Percentiles rank a stretch among this genome's conserved stretches.
These are phyloP conservation scores for Neurospora pannonica DNA, from an alignment of 495 filamentous ascomycete genomes.

Conservation along the genomic window DNA sequence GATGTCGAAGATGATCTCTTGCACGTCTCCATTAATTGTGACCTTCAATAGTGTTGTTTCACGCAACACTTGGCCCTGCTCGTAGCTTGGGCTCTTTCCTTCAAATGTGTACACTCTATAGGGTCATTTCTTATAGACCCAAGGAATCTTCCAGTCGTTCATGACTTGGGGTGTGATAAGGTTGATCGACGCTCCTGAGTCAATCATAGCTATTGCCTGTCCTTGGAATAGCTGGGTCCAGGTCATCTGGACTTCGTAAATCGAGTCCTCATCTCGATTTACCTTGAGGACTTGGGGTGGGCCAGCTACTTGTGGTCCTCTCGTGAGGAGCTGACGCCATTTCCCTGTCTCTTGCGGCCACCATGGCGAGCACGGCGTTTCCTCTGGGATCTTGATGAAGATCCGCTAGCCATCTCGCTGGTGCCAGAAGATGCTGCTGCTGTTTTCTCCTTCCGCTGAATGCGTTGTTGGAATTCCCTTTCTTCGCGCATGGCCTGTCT, in stretches of 20 bases:
- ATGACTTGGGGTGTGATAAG: not conserved
- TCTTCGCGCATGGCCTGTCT: too few species aligned
- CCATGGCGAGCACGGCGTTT: too few species aligned
- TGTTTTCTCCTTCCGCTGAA: too few species aligned
- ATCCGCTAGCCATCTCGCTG: too few species aligned
- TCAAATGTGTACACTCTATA: not conserved
- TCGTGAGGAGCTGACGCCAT: not conserved
- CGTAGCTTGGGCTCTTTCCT: not conserved
- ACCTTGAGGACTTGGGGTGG: not conserved
- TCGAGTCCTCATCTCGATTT: not conserved
- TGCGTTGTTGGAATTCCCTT: too few species aligned
- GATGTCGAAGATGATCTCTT: not conserved
- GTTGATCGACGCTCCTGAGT: not conserved
- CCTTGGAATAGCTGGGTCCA: not conserved
- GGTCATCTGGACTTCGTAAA: rapidly evolving
- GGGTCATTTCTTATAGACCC: not conserved
- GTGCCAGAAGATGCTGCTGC: too few species aligned
- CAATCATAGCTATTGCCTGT: not conserved
- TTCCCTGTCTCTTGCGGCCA: not conserved
- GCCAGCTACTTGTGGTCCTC: not conserved
- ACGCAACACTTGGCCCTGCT: rapidly evolving
- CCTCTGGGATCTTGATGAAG: too few species aligned
- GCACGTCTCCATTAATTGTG: rapidly evolving
- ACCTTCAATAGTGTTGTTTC: not conserved
- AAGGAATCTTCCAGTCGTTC: not conserved